phyloP scores from a whole-genome alignment of 1,284 basidiomycete species.

The Tilletia horrida region DNA sequence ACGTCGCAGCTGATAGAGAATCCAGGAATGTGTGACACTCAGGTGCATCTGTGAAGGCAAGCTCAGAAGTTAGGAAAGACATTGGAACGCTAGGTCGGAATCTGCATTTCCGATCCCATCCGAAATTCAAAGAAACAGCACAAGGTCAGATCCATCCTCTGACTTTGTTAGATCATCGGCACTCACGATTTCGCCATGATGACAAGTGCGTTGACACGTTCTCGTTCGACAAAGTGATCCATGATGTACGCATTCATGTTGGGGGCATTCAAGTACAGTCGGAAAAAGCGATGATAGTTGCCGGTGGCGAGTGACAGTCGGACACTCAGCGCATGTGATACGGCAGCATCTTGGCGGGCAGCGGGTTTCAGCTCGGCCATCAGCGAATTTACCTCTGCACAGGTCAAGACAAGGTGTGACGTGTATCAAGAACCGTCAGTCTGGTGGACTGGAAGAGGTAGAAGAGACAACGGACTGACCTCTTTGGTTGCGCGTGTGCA shows the following conservation, averaged over 20 bases:
- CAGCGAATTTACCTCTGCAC: constrained; percentile 82
- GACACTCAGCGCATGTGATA: constrained; percentile 83
- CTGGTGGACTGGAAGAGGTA: constrained; percentile 7
- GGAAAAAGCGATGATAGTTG: constrained; percentile 90
- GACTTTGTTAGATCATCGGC: too few species aligned
- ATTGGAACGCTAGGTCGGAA: constrained; percentile 63
- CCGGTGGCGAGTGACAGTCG: constrained; percentile 83
- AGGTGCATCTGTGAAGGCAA: constrained; percentile 72
- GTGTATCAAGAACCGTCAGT: too few species aligned
- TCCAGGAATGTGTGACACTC: constrained; percentile 70
- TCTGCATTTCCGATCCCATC: constrained; percentile 53
- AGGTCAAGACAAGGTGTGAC: too few species aligned
- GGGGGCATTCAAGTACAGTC: constrained; percentile 76
- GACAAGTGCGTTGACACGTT: constrained; percentile 79
- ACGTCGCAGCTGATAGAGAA: constrained; percentile 69
- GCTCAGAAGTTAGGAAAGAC: constrained; percentile 71
- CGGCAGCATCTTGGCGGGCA: constrained; percentile 75
- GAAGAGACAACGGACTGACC: constrained; percentile 61
- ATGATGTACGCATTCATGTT: constrained; percentile 99
- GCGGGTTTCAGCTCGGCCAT: constrained; percentile 89
- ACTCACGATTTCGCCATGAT: constrained; percentile 88
- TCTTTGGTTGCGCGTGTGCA: constrained; percentile 88
- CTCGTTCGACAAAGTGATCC: constrained; percentile 95
- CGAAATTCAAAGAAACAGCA: too few species aligned
- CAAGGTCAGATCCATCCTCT: too few species aligned